Evolutionary conservation across 1,284 basidiomycete genomes (phyloP).

Genomic region (Leccinum subatratum): DNA sequence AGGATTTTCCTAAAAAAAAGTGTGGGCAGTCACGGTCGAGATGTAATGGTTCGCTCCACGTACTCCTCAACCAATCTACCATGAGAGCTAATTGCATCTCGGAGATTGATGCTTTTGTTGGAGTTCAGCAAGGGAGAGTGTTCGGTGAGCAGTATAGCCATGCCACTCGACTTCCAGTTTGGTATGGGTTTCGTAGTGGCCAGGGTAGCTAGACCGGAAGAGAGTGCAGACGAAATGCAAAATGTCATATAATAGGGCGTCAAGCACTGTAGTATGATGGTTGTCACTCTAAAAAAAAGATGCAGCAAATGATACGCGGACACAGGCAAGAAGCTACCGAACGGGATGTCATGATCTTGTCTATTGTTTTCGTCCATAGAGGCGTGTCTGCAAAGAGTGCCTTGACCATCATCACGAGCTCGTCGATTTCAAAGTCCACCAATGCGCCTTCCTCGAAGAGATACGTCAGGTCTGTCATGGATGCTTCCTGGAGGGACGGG

Average conservation of each 20-base stretch:
- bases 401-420: constrained; percentile 76
- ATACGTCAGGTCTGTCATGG: constrained; percentile 90
- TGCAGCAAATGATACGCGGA: neutral
- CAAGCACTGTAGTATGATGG: constrained; percentile 1
- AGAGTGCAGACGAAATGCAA: neutral
- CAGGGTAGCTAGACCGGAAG: neutral
- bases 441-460: constrained; percentile 88
- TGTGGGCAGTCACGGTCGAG: too few relatives aligned
- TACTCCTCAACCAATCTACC: too few relatives aligned
- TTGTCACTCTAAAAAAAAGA: constrained; percentile 4
- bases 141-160: too few relatives aligned
- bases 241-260: neutral
- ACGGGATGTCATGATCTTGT: constrained; percentile 60
- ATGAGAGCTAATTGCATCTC: too few relatives aligned
- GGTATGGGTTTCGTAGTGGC: too few relatives aligned
- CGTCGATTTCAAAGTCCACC: constrained; percentile 84
- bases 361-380: constrained; percentile 74
- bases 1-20: too few relatives aligned
- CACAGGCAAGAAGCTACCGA: constrained; percentile 11
- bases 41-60: too few relatives aligned
- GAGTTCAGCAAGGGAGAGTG: too few relatives aligned
- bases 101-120: too few relatives aligned
- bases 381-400: constrained; percentile 92
- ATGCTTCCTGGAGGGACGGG: constrained; percentile 63
- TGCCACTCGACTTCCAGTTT: too few relatives aligned